These are phyloP conservation scores for Strobilomyces confusus DNA, from an alignment of 768 basidiomycete genomes.

Conservation along the genomic window DNA sequence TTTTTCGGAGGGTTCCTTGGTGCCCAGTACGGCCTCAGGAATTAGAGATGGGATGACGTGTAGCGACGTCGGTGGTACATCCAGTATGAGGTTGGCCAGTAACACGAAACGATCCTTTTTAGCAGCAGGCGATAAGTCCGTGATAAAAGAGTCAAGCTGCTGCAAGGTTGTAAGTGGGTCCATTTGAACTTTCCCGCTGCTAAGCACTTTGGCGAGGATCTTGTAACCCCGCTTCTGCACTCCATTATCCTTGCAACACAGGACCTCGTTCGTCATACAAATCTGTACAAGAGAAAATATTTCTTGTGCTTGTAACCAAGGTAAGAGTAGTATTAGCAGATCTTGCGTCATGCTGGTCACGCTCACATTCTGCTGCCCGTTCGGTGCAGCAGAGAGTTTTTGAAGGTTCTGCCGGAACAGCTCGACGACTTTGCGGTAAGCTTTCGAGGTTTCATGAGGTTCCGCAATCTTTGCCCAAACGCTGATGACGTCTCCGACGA, in stretches of 20 bases:
- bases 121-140: constrained; percentile 72
- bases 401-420: constrained; percentile 65
- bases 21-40: constrained; percentile 91
- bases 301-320: constrained; percentile 62
- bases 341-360: constrained; percentile 70
- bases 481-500: constrained; percentile 84
- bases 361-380: constrained; percentile 36
- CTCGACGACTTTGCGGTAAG: constrained; percentile 72
- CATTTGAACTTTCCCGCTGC: constrained; percentile 51
- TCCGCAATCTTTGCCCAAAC: constrained; percentile 83
- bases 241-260: constrained; percentile 76
- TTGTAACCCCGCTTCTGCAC: constrained; percentile 97
- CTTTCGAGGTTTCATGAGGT: constrained; percentile 73
- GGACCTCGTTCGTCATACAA: constrained; percentile 63
- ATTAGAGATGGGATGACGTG: constrained; percentile 86
- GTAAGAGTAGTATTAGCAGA: constrained; percentile 79
- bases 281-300: constrained; percentile 61
- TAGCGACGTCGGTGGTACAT: constrained; percentile 64
- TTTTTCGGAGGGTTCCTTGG: constrained; percentile 95
- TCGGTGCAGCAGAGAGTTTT: constrained; percentile 32
- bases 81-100: constrained; percentile 62
- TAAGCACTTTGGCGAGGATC: constrained; percentile 71
- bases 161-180: constrained; percentile 59
- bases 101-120: constrained; percentile 91
- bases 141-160: constrained; percentile 59